Base-by-base conservation (phyloP, 2,329 filamentous ascomycete species). In the Arthroderma sp. region DNA sequence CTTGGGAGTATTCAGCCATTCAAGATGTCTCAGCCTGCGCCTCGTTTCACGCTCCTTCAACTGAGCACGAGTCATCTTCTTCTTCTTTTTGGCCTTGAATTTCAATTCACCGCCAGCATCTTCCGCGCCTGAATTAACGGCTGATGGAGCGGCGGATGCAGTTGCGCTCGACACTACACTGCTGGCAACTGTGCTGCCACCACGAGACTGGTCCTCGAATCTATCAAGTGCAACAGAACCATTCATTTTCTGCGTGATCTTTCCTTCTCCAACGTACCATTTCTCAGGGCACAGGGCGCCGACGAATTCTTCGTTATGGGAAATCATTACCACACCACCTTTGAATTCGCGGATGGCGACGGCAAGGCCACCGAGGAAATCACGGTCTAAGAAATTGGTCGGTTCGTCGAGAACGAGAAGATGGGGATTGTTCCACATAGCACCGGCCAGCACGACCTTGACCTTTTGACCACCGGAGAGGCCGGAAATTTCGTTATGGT, bases 391-490 rank as follows among this genome's bases (percentile, higher is more conserved):
- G 77, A 95, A 98, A 72, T 98, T 98, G 63, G 91, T 96, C 47
- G 91, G 91, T 69, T 98, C 89, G 75, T 98, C 91, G 27, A 98
- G 82, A 40, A 98, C 91, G 50, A 98, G 78, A 58, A 98, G 70
- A 71, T 98, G 91, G 1, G 91, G 91, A 72, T 96, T 96, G 71
- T 96, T 95, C 88, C 88, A 94, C 86, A 94, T 93, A 56, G 87
- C 86, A 58, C 86, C 86, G 3, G 86, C 91, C 55, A 98, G 80
- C 51, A 98, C 91, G 40, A 98, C 91, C 76, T 98, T 98, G 70
- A 98, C 91, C 68, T 96, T 96, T 64, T 98, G 91, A 9, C 91
- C 91, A 67, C 91, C 91, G 6, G 88, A 95, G 8, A 98, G 75
- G 58, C 88, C 91, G 51, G 85, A 86, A 57, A 98, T 98, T 68